Evolutionary conservation across 805 yeast species (phyloP).

Genomic region (Wickerhamiella dianesei): DNA sequence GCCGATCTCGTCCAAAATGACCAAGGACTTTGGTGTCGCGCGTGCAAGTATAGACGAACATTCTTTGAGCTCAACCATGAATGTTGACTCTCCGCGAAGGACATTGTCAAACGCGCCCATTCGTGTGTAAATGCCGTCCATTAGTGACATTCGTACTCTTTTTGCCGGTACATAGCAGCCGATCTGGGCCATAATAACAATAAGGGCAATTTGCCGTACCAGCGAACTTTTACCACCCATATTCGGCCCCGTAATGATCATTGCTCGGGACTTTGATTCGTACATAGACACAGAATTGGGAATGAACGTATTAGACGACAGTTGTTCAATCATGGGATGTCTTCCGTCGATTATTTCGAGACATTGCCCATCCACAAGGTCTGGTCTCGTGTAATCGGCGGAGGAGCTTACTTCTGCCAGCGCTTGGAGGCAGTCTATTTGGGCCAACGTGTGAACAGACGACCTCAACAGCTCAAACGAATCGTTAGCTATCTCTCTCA

Average conservation of each 20-base stretch:
- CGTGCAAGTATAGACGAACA: slow-evolving; percentile 41
- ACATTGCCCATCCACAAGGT: slow-evolving; percentile 32
- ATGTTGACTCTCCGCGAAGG: slow-evolving; percentile 64
- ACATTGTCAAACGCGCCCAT: slow-evolving; percentile 80
- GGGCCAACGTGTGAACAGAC: slow-evolving; percentile 37
- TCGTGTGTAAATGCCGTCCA: slow-evolving; percentile 41
- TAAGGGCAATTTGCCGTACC: slow-evolving; percentile 58
- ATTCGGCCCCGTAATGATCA: slow-evolving; percentile 72
- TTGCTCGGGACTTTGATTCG: slow-evolving; percentile 34
- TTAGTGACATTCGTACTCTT: slow-evolving; percentile 45
- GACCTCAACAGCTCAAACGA: slow-evolving; percentile 30
- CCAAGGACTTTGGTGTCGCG: slow-evolving; percentile 42
- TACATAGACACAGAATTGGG: slow-evolving; percentile 50
- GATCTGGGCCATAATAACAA: slow-evolving; percentile 59
- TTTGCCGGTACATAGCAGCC: slow-evolving; percentile 68
- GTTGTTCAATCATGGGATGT: slow-evolving; percentile 51
- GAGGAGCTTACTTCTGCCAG: slow-evolving; percentile 44
- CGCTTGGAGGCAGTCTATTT: slow-evolving; percentile 54
- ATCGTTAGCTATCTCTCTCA: slow-evolving; percentile 26
- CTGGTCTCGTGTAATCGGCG: slow-evolving; percentile 39
- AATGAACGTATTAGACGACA: slow-evolving; percentile 36
- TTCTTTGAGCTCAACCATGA: slow-evolving; percentile 63
- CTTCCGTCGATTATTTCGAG: slow-evolving; percentile 45
- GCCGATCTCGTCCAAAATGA: slow-evolving; percentile 64
- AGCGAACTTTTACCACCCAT: slow-evolving; percentile 82